Evolutionary conservation across 2,329 filamentous ascomycete species (phyloP).

Genomic region (Penicillium paneum): DNA sequence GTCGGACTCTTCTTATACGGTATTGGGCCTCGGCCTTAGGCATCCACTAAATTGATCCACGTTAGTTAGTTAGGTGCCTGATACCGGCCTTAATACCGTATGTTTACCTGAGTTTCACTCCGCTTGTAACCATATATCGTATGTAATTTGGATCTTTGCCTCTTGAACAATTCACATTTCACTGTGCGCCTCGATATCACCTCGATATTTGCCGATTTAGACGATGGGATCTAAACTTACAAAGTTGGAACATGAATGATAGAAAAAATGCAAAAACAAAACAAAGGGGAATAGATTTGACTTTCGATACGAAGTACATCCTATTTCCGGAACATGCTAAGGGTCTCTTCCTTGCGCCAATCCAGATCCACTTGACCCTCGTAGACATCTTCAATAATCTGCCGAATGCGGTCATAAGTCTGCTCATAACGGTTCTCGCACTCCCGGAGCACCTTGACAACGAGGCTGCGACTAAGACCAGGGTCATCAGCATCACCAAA

Average conservation of each 20-base stretch:
- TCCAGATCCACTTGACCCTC: slow-evolving; percentile 47
- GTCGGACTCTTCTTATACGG: no score
- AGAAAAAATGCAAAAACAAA: slow-evolving; percentile 1
- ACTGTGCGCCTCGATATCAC: neutral
- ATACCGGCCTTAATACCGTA: no score
- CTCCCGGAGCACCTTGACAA: slow-evolving; percentile 58
- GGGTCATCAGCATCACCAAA: slow-evolving; percentile 86
- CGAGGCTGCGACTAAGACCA: slow-evolving; percentile 58
- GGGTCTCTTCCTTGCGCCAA: slow-evolving; percentile 47
- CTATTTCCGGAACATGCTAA: slow-evolving; percentile 43
- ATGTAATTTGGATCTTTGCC: no score
- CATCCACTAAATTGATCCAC: no score
- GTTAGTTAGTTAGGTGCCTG: no score
- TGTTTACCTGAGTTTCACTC: no score
- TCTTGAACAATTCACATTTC: neutral
- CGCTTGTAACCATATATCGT: no score
- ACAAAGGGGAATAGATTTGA: slow-evolving; percentile 1
- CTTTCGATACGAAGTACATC: slow-evolving; percentile 2
- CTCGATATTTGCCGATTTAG: neutral
- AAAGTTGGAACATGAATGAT: no score
- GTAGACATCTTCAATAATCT: slow-evolving; percentile 45
- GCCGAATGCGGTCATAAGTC: slow-evolving; percentile 51
- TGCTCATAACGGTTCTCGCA: slow-evolving; percentile 57
- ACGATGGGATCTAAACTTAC: no score
- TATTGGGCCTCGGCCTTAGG: no score